Base-by-base conservation (phyloP, 768 basidiomycete genomes). In the Xerocomellus amylosporus region DNA sequence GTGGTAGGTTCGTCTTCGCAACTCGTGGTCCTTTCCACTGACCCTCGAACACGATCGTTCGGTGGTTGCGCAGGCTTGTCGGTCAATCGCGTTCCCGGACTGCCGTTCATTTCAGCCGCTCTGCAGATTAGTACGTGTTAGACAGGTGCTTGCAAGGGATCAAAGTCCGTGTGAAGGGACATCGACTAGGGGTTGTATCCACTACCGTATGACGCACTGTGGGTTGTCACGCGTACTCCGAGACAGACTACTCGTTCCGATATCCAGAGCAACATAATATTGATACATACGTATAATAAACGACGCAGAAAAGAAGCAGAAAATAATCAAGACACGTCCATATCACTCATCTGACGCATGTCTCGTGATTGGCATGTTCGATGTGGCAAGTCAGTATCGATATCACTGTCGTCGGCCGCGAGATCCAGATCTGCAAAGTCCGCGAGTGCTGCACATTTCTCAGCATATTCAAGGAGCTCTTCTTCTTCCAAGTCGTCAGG, bases 401-500 rank as follows among this genome's bases (percentile, higher is more conserved):
- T 10, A 37, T 72, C 69, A 43, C 57, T 60, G 37, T 65, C 61
- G 5, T 64, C 62, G 3, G 30, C 20, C 2, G 24, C 30, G 10
- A 61, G 45, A 19, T 72, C 69, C 17, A 82, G 58, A 60, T 81
- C 79, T 20, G 77, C 79, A 54, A 82, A 79, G 19, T 79, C 80
- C 2, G 71, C 76, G 2, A 77, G 31, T 0, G 74, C 72, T 2
- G 74, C 69, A 42, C 73, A 72, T 63, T 84, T 82, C 46, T 83
- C 80, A 0, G 83, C 86, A 58, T 86, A 83, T 19, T 77, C 82
- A 38, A 77, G 73, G 2, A 85, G 70, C 57, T 86, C 84, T 55
- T 79, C 83, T 46, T 83, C 78, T 8, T 82, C 79, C 9, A 79
- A 62, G 38, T 84, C 83, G 1, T 73, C 75, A 0, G 79, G 80